Evolutionary conservation across 1,284 basidiomycete genomes (phyloP).

Genomic region (Fomitopsis schrenkii): DNA sequence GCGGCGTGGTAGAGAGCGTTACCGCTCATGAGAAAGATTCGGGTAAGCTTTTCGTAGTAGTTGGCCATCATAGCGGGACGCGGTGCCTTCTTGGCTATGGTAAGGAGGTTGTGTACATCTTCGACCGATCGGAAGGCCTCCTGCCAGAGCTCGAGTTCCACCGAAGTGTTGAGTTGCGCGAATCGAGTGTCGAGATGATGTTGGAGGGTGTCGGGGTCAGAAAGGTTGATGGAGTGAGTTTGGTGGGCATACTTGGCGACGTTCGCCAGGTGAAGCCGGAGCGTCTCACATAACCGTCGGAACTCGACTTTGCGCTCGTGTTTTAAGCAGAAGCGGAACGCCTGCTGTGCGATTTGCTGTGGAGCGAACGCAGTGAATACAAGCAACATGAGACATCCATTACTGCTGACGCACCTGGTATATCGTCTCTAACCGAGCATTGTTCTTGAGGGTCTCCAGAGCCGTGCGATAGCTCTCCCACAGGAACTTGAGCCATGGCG

Average conservation of each 20-base stretch:
- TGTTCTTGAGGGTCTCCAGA: conserved; percentile 96
- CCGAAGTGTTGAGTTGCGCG: conserved; percentile 96
- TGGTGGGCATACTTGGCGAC: conserved; percentile 97
- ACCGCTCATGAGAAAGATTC: conserved; percentile 93
- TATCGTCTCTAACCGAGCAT: conserved; percentile 88
- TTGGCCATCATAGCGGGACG: conserved; percentile 97
- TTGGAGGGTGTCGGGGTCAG: conserved; percentile 94
- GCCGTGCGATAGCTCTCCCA: conserved; percentile 99
- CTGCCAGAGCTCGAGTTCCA: conserved; percentile 99
- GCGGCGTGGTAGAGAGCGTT: conserved; percentile 97
- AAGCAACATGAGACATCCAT: conserved; percentile 1
- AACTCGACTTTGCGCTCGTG: conserved; percentile 97
- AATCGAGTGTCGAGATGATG: conserved; percentile 98
- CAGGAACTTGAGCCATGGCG: conserved; percentile 96
- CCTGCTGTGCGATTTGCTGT: conserved; percentile 94
- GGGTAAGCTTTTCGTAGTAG: conserved; percentile 98
- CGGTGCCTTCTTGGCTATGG: conserved; percentile 89
- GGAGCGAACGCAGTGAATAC: not conserved
- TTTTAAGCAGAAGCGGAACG: conserved; percentile 94
- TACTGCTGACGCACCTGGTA: conserved; percentile 69
- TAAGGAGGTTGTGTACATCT: conserved; percentile 96
- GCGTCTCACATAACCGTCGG: conserved; percentile 93
- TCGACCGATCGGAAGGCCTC: conserved; percentile 99
- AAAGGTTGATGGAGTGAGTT: conserved; percentile 95
- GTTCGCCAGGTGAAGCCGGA: conserved; percentile 93